Evolutionary conservation across 2,329 filamentous ascomycete species (phyloP).

Genomic region (Ophiostoma ulmi): DNA sequence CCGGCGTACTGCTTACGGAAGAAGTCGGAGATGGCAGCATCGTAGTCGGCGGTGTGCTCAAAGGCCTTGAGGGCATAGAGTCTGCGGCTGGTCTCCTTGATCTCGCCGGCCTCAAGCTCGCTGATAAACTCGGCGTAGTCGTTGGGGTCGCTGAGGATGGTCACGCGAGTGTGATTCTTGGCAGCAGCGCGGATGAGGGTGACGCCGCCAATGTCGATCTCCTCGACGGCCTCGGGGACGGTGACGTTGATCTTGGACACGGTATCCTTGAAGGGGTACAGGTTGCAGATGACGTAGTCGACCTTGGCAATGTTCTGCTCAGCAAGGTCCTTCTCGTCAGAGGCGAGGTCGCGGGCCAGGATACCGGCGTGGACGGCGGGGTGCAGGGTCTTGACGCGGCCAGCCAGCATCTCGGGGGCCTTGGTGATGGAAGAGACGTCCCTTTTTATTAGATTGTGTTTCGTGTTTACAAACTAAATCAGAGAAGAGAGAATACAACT

Average conservation of each 20-base stretch:
- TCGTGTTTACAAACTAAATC: neutral
- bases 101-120: conserved; percentile 81
- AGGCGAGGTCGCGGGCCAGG: conserved; percentile 86
- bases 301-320: conserved; percentile 94
- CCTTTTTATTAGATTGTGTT: conserved; percentile 41
- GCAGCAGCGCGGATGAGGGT: conserved; percentile 93
- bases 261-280: conserved; percentile 99
- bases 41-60: conserved; percentile 96
- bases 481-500: conserved; percentile 32
- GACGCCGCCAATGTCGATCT: conserved; percentile 97
- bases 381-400: conserved; percentile 77
- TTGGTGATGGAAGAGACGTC: conserved; percentile 97
- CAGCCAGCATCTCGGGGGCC: conserved; percentile 93
- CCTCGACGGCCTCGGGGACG: conserved; percentile 92
- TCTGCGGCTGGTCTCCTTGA: conserved; percentile 79
- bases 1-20: conserved; percentile 96
- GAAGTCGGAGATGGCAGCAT: conserved; percentile 88
- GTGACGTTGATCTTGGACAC: conserved; percentile 96
- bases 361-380: conserved; percentile 88
- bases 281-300: conserved; percentile 94
- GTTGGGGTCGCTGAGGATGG: conserved; percentile 86
- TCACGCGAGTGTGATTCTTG: conserved; percentile 95
- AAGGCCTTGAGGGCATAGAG: conserved; percentile 95
- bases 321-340: conserved; percentile 93
- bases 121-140: conserved; percentile 93